Conservation (phyloP, 2,329 filamentous ascomycete species). For the Clonostachys sp. region DNA sequence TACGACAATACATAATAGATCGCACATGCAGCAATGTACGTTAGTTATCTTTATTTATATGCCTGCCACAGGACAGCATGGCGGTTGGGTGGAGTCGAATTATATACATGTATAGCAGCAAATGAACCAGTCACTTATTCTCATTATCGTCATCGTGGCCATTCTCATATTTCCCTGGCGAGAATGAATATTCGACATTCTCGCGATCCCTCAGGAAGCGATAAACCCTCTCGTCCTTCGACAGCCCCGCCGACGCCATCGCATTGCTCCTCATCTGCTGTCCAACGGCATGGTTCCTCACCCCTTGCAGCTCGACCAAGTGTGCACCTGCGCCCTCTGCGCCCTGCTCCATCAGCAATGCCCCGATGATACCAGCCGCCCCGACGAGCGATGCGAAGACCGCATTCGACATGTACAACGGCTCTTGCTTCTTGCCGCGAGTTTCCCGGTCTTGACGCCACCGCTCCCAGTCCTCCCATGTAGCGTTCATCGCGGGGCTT, state of each 20-base stretch:
- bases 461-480: conserved; percentile 96
- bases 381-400: conserved; percentile 70
- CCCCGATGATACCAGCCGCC: conserved; percentile 63
- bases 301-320: conserved; percentile 61
- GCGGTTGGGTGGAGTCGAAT: too few relatives aligned
- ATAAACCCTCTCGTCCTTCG: conserved; percentile 65
- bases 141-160: neutral
- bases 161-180: conserved; percentile 20
- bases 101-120: too few relatives aligned
- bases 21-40: neutral
- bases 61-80: too few relatives aligned
- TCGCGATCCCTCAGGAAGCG: conserved; percentile 74
- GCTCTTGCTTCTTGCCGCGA: neutral
- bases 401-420: conserved; percentile 69
- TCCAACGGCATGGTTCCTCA: conserved; percentile 62
- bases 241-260: conserved; percentile 44
- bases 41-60: too few relatives aligned
- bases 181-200: conserved; percentile 24
- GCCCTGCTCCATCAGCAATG: conserved; percentile 58
- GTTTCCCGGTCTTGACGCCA: conserved; percentile 55
- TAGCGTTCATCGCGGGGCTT: conserved; percentile 66
- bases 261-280: conserved; percentile 46
- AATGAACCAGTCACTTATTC: neutral
- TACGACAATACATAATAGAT: neutral
- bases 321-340: conserved; percentile 58